Base-by-base conservation (phyloP, 805 yeast genomes). In the Metschnikowia gelsemii region DNA sequence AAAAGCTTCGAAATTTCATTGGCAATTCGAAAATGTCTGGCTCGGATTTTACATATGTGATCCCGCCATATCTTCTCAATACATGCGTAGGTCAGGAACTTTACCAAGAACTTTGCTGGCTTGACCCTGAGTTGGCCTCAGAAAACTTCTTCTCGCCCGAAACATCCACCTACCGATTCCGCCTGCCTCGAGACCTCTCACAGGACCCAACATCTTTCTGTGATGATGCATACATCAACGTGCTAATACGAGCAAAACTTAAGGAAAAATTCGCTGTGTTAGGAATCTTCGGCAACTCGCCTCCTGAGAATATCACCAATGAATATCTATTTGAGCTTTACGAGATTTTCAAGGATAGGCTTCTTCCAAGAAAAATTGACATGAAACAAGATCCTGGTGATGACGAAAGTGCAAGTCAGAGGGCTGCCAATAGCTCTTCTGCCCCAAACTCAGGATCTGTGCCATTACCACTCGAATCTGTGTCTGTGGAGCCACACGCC, bases 21-120 rank as follows among this genome's bases (percentile, higher is more conserved):
- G 8, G 8, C 30, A 27, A 11, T 27, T 27, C n/a, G 13, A 20
- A 26, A 32, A 50, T 49, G 52, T 21, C 43, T 12, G 36, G 42
- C 35, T 37, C 42, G 18, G 54, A 52, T 22, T 42, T 52, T 36
- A 54, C 58, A 12, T 66, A 68, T 46, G 55, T 66, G 18, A 65
- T 70, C 11, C 75, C 75, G 7, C 75, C 75, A 8, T 70, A 70
- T 47, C 55, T 70, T 26, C 63, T 70, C 13, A 55, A 66, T 37
- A 63, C 73, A 4, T 57, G 66, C 31, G 47, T 57, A 14, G 75
- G 75, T 1, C 59, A 61, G 5, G 52, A 54, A 35, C 52, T 67
- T 11, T 61, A 63, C 38, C 50, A 52, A 36, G 54, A 58, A 23
- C 47, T 68, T 24, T 38, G 47, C 18, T 35, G 39, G 25, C 37